Conservation (phyloP, 2,329 filamentous ascomycete species). For the Septoria linicola region DNA sequence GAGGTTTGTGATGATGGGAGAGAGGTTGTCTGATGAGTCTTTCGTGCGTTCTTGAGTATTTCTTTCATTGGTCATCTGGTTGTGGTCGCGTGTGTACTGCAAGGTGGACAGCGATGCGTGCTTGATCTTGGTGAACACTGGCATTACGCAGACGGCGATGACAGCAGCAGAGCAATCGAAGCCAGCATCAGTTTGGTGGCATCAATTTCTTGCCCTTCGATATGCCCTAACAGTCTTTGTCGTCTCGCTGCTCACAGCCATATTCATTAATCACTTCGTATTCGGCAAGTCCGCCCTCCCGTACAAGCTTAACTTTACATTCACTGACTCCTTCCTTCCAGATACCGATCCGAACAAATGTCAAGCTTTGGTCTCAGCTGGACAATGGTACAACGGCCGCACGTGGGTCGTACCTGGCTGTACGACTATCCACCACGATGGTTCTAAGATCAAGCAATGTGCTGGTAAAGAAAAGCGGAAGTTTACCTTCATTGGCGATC, state of each 20-base stretch:
- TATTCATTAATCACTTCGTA: constrained; percentile 9
- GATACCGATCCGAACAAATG: constrained; percentile 56
- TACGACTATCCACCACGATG: constrained; percentile 57
- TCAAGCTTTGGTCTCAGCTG: constrained; percentile 51
- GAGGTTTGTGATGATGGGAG: too few species aligned
- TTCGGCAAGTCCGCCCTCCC: constrained; percentile 5
- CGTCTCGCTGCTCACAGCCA: constrained; percentile 8
- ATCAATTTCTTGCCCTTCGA: too few species aligned
- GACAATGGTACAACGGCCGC: constrained; percentile 52
- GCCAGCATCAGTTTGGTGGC: too few species aligned
- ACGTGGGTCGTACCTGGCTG: constrained; percentile 57
- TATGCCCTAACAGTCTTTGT: too few species aligned
- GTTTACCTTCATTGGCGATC: constrained; percentile 63
- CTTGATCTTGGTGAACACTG: too few species aligned
- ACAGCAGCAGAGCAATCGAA: too few species aligned
- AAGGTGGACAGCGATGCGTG: too few species aligned
- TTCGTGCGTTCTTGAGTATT: too few species aligned
- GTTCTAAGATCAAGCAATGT: constrained; percentile 55
- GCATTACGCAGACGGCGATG: too few species aligned
- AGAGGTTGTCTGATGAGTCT: too few species aligned
- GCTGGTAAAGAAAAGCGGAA: constrained; percentile 46
- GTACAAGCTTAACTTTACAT: background rate
- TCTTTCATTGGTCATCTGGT: too few species aligned
- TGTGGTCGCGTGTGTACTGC: too few species aligned
- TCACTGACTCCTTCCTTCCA: constrained; percentile 3